Percentiles rank a stretch among this genome's conserved stretches.
Conservation (phyloP, 169 alveolate species). For the Eimeria sp. region DNA sequence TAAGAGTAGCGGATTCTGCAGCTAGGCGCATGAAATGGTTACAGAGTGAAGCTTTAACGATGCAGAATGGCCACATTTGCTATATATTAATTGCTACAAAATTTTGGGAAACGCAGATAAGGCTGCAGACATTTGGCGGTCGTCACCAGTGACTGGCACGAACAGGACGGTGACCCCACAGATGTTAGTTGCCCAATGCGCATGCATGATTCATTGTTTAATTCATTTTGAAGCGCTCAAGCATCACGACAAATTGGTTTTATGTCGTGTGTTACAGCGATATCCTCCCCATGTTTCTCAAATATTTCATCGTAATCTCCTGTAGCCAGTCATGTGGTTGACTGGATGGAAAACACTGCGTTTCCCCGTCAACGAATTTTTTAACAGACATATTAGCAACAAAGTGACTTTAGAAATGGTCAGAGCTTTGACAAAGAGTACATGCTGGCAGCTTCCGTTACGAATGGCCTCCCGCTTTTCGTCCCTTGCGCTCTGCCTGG, state of each 20-base stretch:
- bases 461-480: conserved; percentile 62
- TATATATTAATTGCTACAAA: not conserved
- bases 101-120: not conserved
- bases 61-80: not conserved
- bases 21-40: not conserved
- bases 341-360: conserved; percentile 35
- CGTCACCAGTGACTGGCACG: conserved; percentile 45
- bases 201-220: conserved; percentile 48
- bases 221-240: conserved; percentile 8
- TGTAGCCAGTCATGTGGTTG: conserved; percentile 60
- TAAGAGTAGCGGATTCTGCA: not conserved
- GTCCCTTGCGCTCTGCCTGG: conserved; percentile 36
- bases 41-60: not conserved
- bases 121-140: conserved; percentile 39
- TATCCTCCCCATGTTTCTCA: conserved; percentile 21
- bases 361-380: conserved; percentile 52
- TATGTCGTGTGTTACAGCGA: conserved; percentile 39
- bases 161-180: conserved; percentile 74
- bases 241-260: conserved; percentile 38
- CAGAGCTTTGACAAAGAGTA: conserved; percentile 19
- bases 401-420: conserved; percentile 66
- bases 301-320: conserved; percentile 60
- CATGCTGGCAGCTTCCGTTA: conserved; percentile 5
- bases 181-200: conserved; percentile 14
- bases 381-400: not conserved